phyloP scores from a whole-genome alignment of 257 asterid genomes.

The Knoxia roxburghii region DNA sequence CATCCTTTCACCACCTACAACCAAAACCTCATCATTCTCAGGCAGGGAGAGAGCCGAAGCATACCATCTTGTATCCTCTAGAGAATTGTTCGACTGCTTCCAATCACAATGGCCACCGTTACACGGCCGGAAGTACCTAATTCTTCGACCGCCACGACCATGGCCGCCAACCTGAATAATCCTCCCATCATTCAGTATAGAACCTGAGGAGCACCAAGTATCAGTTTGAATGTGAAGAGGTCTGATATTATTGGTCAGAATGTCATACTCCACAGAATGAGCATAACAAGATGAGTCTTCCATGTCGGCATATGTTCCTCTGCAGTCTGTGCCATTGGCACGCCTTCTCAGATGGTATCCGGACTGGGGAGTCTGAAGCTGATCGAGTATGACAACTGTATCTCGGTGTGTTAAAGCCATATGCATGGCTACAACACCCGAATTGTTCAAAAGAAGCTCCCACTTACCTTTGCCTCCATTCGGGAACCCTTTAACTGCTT shows the following conservation, averaged over 20 bases:
- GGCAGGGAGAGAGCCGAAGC: slow-evolving; percentile 47
- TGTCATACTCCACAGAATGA: slow-evolving; percentile 54
- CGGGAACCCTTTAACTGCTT: slow-evolving; percentile 4
- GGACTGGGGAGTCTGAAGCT: slow-evolving; percentile 26
- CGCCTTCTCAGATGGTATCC: slow-evolving; percentile 33
- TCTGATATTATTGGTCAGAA: slow-evolving; percentile 35
- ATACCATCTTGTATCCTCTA: slow-evolving; percentile 40
- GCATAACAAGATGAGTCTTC: slow-evolving; percentile 47
- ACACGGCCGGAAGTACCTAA: slow-evolving; percentile 42
- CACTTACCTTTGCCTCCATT: slow-evolving; percentile 34
- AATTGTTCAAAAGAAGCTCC: slow-evolving; percentile 42
- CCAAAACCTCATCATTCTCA: slow-evolving; percentile 34
- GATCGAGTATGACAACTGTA: slow-evolving; percentile 57
- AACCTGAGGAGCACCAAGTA: slow-evolving; percentile 56
- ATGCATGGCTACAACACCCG: slow-evolving; percentile 66
- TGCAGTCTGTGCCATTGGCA: slow-evolving; percentile 36
- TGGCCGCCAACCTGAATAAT: slow-evolving; percentile 49
- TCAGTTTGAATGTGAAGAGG: slow-evolving; percentile 38
- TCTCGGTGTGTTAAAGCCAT: slow-evolving; percentile 55
- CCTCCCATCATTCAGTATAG: slow-evolving; percentile 50
- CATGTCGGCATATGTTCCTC: slow-evolving; percentile 8
- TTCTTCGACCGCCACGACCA: slow-evolving; percentile 31
- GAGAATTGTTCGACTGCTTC: slow-evolving; percentile 24
- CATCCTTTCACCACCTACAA: slow-evolving; percentile 43
- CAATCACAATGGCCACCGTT: slow-evolving; percentile 41